Evolutionary conservation across 352 stramenopile genomes (phyloP).

Genomic region (Phytophthora idaei): DNA sequence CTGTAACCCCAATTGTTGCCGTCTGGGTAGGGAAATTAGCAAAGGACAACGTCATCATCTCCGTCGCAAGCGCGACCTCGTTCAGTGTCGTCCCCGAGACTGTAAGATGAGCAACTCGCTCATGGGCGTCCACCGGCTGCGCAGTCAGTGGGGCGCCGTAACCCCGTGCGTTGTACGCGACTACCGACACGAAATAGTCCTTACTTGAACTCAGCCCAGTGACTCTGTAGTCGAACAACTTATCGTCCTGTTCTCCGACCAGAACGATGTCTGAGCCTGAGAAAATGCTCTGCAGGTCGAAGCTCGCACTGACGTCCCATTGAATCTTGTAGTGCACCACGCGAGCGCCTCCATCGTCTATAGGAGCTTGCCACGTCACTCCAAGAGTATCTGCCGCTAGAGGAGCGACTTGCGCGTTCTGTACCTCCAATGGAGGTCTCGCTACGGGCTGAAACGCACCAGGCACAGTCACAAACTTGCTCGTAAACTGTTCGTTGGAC

Average conservation of each 20-base stretch:
- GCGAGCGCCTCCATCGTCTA: constrained; percentile 65
- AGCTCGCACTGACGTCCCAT: constrained; percentile 89
- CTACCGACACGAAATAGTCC: constrained; percentile 81
- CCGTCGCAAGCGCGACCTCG: constrained; percentile 31
- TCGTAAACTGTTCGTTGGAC: constrained; percentile 45
- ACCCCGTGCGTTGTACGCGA: constrained; percentile 82
- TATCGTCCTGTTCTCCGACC: neutral
- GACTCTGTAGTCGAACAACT: constrained; percentile 44
- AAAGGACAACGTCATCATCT: constrained; percentile 69
- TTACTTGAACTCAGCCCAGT: constrained; percentile 44
- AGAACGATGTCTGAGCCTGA: constrained; percentile 52
- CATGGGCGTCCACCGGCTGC: constrained; percentile 48
- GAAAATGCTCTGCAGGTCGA: constrained; percentile 77
- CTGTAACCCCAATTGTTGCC: constrained; percentile 48
- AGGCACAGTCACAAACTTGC: constrained; percentile 25
- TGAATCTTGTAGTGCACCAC: constrained; percentile 93
- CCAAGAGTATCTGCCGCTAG: constrained; percentile 43
- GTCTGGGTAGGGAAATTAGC: constrained; percentile 49
- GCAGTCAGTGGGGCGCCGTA: constrained; percentile 66
- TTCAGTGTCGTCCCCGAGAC: constrained; percentile 39
- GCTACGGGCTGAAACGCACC: constrained; percentile 33
- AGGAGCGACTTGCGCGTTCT: constrained; percentile 41
- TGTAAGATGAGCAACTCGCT: constrained; percentile 57
- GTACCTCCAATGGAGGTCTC: constrained; percentile 37
- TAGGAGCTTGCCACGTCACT: constrained; percentile 81